These are phyloP conservation scores for Salicornia ramosissima DNA, from an alignment of 148 eudicot species.

Conservation along the genomic window DNA sequence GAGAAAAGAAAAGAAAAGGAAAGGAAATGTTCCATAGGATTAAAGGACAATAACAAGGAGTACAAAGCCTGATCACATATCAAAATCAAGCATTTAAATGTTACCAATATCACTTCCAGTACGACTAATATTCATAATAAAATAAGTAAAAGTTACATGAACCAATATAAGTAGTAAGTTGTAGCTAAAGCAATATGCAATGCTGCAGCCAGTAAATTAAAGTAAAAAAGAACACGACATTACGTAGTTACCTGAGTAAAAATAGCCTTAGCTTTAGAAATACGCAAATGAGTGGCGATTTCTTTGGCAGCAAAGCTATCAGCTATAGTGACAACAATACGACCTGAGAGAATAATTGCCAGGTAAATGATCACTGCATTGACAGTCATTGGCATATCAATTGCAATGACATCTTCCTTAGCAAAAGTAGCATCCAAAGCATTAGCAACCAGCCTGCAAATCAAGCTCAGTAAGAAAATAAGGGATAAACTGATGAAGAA, in stretches of 20 bases:
- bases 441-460: constrained; percentile 75
- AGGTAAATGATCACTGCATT: constrained; percentile 82
- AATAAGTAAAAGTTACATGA: no score
- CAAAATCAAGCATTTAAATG: no score
- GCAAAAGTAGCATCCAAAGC: constrained; percentile 64
- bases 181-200: no score
- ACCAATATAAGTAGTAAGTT: no score
- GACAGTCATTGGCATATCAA: constrained; percentile 94
- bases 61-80: no score
- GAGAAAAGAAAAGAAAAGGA: neutral
- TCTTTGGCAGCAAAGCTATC: constrained; percentile 95
- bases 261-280: constrained; percentile 75
- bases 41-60: neutral
- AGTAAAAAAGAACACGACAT: no score
- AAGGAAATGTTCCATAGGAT: neutral
- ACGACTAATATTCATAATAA: no score
- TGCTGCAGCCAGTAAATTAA: no score
- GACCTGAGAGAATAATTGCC: constrained; percentile 73
- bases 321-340: constrained; percentile 79
- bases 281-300: constrained; percentile 75
- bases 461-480: no score
- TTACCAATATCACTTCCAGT: no score
- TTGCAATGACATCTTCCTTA: constrained; percentile 84
- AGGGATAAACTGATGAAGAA: neutral
- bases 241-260: constrained; percentile 70